phyloP scores from a whole-genome alignment of 2,329 filamentous ascomycete species.

The Hypoxylon sp. region DNA sequence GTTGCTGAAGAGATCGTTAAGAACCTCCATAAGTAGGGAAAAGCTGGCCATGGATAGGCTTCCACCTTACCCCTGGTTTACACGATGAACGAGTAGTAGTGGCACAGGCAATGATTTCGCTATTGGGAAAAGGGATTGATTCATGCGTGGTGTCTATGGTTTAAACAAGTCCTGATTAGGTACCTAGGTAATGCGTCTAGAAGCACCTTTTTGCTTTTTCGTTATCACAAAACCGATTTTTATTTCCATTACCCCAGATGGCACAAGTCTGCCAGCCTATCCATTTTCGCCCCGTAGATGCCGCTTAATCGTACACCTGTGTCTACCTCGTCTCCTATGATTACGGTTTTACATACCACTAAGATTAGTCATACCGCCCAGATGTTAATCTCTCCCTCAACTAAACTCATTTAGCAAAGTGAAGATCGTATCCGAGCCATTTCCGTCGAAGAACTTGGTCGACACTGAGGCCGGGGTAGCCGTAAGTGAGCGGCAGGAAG shows the following conservation, averaged over 20 bases:
- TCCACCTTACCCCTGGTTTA: not conserved
- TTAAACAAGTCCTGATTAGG: slow-evolving; percentile 32
- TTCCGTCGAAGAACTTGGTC: slow-evolving; percentile 86
- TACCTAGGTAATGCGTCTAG: slow-evolving; percentile 8
- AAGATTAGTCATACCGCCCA: slow-evolving; percentile 23
- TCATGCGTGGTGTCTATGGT: slow-evolving; percentile 23
- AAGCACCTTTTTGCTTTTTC: slow-evolving; percentile 16
- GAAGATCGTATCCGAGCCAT: slow-evolving; percentile 97
- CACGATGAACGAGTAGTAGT: not conserved
- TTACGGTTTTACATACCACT: slow-evolving; percentile 34
- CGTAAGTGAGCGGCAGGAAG: slow-evolving; percentile 96
- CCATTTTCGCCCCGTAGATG: slow-evolving; percentile 42
- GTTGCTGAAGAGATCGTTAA: slow-evolving; percentile 46
- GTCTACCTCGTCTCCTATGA: slow-evolving; percentile 27
- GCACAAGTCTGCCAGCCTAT: slow-evolving; percentile 40
- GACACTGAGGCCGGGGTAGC: slow-evolving; percentile 87
- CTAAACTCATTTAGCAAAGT: slow-evolving; percentile 87
- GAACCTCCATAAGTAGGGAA: slow-evolving; percentile 17
- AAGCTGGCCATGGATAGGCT: not conserved
- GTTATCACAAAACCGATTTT: slow-evolving; percentile 41
- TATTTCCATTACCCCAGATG: slow-evolving; percentile 26
- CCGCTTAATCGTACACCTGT: slow-evolving; percentile 49
- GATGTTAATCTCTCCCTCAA: not conserved
- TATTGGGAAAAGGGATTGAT: slow-evolving; percentile 31
- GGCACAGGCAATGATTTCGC: not conserved